phyloP scores from a whole-genome alignment of 2,329 filamentous ascomycete genomes.

The Trichoderma lentiforme region DNA sequence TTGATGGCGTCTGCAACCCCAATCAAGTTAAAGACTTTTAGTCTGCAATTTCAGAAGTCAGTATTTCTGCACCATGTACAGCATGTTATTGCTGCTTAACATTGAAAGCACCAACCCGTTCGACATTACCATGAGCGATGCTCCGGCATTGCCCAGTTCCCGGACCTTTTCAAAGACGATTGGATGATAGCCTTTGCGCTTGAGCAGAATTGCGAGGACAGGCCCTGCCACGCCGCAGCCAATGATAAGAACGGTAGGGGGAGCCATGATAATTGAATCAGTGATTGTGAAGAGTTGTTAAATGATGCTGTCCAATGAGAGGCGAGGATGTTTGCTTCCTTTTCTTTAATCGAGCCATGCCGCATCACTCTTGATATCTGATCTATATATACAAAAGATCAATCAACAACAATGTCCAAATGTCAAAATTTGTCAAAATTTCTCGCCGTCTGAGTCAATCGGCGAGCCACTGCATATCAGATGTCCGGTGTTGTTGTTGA shows the following conservation, averaged over 20 bases:
- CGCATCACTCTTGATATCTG: not conserved
- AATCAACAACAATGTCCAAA: not conserved
- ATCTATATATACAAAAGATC: not conserved
- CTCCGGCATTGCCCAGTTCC: conserved; percentile 25
- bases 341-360: not conserved
- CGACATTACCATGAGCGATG: conserved; percentile 27
- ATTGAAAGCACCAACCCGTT: conserved; percentile 22
- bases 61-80: not conserved
- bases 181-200: conserved; percentile 26
- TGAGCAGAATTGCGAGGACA: conserved; percentile 23
- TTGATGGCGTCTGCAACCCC: conserved; percentile 20
- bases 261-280: not conserved
- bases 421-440: not conserved
- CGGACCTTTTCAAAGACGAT: conserved; percentile 27
- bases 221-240: conserved; percentile 27
- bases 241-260: conserved; percentile 25
- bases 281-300: not conserved
- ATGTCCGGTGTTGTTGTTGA: not conserved
- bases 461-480: not conserved
- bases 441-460: not conserved
- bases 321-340: not conserved
- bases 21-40: conserved; percentile 26
- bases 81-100: not conserved
- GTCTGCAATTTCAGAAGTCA: not conserved
- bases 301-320: not conserved